These are phyloP conservation scores for Cutaneotrichosporon mucoides DNA, from an alignment of 1,284 basidiomycete species.

Conservation along the genomic window DNA sequence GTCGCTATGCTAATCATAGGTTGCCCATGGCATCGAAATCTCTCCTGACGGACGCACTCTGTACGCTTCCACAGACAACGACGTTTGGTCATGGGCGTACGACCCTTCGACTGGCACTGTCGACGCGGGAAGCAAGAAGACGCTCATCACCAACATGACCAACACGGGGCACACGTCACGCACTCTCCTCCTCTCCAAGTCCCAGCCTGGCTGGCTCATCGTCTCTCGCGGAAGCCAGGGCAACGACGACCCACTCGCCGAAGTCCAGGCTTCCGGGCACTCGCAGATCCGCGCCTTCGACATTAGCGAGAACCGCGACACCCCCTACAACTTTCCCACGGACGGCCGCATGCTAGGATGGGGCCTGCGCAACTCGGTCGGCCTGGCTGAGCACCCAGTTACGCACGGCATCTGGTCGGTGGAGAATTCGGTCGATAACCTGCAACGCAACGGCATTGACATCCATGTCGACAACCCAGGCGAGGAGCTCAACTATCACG, in stretches of 20 bases:
- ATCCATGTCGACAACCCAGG: slow-evolving; percentile 16
- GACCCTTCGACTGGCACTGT: not conserved
- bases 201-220: slow-evolving; percentile 1
- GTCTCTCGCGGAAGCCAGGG: slow-evolving; percentile 13
- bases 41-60: slow-evolving; percentile 4
- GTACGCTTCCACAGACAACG: slow-evolving; percentile 8
- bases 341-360: slow-evolving; percentile 5
- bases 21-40: slow-evolving; percentile 13
- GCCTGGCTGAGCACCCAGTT: slow-evolving; percentile 10
- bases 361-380: slow-evolving; percentile 16
- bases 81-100: slow-evolving; percentile 8
- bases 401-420: slow-evolving; percentile 10
- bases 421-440: slow-evolving; percentile 15
- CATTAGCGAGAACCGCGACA: not conserved
- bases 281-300: slow-evolving; percentile 15
- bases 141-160: slow-evolving; percentile 9
- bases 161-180: slow-evolving; percentile 9
- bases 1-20: not conserved
- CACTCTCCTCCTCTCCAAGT: slow-evolving; percentile 6
- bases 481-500: slow-evolving; percentile 19
- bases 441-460: slow-evolving; percentile 3
- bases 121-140: not conserved
- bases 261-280: not conserved
- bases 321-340: not conserved
- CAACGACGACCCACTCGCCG: slow-evolving; percentile 9